These are phyloP conservation scores for Nosema muscidifuracis DNA, from an alignment of 371 early-diverging fungal genomes.

Conservation along the genomic window DNA sequence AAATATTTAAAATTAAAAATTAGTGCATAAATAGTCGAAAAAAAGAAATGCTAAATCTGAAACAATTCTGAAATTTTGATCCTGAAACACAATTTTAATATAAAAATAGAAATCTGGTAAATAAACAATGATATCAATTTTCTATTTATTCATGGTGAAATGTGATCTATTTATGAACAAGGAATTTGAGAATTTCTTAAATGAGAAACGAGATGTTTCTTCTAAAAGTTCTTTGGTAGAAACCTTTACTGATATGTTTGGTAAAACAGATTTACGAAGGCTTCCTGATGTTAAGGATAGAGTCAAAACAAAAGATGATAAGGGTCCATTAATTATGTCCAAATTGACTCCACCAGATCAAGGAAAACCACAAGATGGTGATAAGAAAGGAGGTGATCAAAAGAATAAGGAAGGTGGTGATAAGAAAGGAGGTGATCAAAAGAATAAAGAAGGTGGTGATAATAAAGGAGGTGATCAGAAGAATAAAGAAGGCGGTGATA, in stretches of 20 bases:
- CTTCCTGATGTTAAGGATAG: too few relatives aligned
- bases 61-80: background rate
- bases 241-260: background rate
- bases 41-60: background rate
- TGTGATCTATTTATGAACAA: constrained; percentile 8
- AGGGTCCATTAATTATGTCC: too few relatives aligned
- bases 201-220: background rate
- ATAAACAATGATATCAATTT: background rate
- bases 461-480: too few relatives aligned
- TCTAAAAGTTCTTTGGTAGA: background rate
- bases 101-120: background rate
- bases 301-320: background rate
- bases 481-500: background rate
- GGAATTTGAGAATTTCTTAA: background rate
- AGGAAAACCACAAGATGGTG: background rate
- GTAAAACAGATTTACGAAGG: too few relatives aligned
- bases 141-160: background rate
- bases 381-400: background rate
- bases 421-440: too few relatives aligned
- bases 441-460: background rate
- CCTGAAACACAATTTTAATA: background rate
- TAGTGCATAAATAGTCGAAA: too few relatives aligned
- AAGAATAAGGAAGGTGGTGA: background rate
- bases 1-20: too few relatives aligned
- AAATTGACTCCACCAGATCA: too few relatives aligned